Percentiles rank a stretch among this genome's conserved stretches.
These are phyloP conservation scores for Penicillium daleae DNA, from an alignment of 495 filamentous ascomycete genomes.

Conservation along the genomic window DNA sequence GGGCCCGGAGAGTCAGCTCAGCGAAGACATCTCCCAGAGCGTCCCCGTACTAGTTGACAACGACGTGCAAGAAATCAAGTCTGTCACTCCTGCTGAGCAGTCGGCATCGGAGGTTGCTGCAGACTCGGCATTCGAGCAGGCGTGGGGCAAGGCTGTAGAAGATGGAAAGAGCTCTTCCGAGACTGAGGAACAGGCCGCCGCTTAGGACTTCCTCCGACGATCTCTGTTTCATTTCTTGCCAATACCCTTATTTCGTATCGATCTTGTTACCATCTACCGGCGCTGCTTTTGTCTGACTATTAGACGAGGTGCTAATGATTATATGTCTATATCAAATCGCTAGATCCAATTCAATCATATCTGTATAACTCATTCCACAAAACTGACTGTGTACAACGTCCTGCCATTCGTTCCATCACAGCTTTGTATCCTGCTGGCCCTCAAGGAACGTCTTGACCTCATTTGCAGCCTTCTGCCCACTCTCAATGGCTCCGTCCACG, in stretches of 20 bases:
- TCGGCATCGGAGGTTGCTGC: slow-evolving; percentile 9
- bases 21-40: slow-evolving; percentile 15
- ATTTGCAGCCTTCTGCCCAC: slow-evolving; percentile 18
- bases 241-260: slow-evolving; percentile 27
- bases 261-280: slow-evolving; percentile 2
- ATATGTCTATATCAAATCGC: slow-evolving; percentile 12
- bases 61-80: slow-evolving; percentile 4
- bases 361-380: neutral
- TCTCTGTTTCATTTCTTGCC: slow-evolving; percentile 16
- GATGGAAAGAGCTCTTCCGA: slow-evolving; percentile 21
- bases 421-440: neutral
- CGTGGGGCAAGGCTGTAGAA: slow-evolving; percentile 50
- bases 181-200: slow-evolving; percentile 6
- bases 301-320: slow-evolving; percentile 25
- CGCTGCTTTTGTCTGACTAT: slow-evolving; percentile 12
- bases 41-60: slow-evolving; percentile 18
- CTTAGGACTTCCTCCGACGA: neutral
- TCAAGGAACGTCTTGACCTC: neutral
- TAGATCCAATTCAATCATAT: neutral
- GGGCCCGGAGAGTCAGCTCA: slow-evolving; percentile 14
- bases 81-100: neutral
- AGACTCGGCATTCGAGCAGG: slow-evolving; percentile 45
- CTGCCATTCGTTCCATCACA: neutral
- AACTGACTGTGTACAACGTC: neutral
- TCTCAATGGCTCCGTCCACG: slow-evolving; percentile 35